Evolutionary conservation across 495 filamentous ascomycete genomes (phyloP).

Genomic region (Stereocaulon alpinum): DNA sequence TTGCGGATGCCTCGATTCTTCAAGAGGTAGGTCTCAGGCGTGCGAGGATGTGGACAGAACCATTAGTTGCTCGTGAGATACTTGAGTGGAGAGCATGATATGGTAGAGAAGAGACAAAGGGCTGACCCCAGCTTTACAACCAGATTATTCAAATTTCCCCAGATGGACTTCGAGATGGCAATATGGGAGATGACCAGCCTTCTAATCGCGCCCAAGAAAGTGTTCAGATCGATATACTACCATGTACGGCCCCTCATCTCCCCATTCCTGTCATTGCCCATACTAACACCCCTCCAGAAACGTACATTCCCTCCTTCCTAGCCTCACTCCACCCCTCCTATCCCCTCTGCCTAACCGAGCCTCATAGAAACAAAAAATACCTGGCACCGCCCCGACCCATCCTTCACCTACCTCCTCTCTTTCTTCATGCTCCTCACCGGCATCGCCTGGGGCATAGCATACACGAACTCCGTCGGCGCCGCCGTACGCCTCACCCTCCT

Average conservation of each 20-base stretch:
- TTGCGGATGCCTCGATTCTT: constrained; percentile 50
- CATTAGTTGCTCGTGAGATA: neutral
- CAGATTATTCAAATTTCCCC: constrained; percentile 56
- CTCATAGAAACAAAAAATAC: constrained; percentile 62
- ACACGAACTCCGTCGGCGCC: constrained; percentile 44
- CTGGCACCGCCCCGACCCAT: constrained; percentile 66
- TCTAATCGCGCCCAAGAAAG: constrained; percentile 65
- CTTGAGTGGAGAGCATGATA: neutral
- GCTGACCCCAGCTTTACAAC: neutral
- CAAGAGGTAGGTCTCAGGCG: constrained; percentile 33
- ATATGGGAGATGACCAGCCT: constrained; percentile 72
- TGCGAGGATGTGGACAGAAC: neutral
- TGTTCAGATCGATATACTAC: constrained; percentile 68
- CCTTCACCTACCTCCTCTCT: constrained; percentile 67
- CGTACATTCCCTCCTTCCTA: constrained; percentile 33
- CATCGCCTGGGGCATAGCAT: constrained; percentile 64
- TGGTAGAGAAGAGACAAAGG: neutral
- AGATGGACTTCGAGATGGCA: constrained; percentile 67
- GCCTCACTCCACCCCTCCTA: neutral
- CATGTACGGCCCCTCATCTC: constrained; percentile 42
- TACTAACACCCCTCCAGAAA: constrained; percentile 38
- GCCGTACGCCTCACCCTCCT: constrained; percentile 51
- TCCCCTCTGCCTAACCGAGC: neutral
- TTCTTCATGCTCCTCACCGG: constrained; percentile 65
- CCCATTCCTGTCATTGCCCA: neutral